phyloP scores from a whole-genome alignment of 2,329 filamentous ascomycete genomes.

The Epichloe coenophiala region DNA sequence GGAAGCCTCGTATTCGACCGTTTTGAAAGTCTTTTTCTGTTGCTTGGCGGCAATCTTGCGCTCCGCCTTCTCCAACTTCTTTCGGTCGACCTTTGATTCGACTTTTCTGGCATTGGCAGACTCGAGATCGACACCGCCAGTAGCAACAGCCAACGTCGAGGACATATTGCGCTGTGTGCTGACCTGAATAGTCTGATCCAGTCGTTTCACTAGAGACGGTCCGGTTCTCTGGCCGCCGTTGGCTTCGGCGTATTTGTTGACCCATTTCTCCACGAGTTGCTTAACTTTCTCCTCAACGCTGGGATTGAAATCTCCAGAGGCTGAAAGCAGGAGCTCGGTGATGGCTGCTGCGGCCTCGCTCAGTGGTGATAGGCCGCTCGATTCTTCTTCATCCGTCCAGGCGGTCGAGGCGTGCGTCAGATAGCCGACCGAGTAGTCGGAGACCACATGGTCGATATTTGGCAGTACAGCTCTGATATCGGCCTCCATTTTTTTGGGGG shows the following conservation, averaged over 20 bases:
- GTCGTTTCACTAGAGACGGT: conserved; percentile 64
- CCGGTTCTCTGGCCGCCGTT: conserved; percentile 60
- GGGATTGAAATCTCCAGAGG: conserved; percentile 67
- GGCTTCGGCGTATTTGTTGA: conserved; percentile 62
- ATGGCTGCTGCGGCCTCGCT: conserved; percentile 73
- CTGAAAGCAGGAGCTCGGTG: conserved; percentile 80
- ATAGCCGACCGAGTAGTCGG: conserved; percentile 89
- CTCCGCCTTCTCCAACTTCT: conserved; percentile 98
- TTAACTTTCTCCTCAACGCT: conserved; percentile 67
- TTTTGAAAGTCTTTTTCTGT: conserved; percentile 97
- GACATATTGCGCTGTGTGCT: conserved; percentile 91
- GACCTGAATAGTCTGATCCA: conserved; percentile 92
- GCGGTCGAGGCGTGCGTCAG: conserved; percentile 82
- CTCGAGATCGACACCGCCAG: conserved; percentile 78
- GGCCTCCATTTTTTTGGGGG: conserved; percentile 54
- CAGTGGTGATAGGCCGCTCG: conserved; percentile 58
- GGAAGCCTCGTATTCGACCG: conserved; percentile 93
- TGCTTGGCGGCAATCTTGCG: conserved; percentile 96
- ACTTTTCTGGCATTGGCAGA: conserved; percentile 87
- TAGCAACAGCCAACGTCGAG: conserved; percentile 78
- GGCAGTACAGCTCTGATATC: conserved; percentile 77
- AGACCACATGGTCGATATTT: conserved; percentile 76
- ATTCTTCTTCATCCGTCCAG: conserved; percentile 62
- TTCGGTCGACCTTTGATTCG: conserved; percentile 92
- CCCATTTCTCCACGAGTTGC: conserved; percentile 79